Conservation (phyloP, 2,329 filamentous ascomycete genomes). For the Fusarium falciforme region DNA sequence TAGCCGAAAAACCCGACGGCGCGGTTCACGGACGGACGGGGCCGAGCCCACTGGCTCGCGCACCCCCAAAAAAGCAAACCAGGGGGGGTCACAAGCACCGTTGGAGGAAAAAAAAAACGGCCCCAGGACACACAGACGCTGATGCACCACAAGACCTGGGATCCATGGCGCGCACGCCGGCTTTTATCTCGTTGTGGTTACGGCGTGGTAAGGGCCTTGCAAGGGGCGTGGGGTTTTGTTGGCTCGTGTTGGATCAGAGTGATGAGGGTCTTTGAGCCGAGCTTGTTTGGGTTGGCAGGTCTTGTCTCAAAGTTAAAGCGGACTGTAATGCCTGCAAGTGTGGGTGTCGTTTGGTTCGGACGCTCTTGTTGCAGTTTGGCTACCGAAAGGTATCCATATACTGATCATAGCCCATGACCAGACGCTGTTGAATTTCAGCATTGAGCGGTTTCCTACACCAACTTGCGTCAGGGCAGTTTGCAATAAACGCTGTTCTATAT, state of each 20-base stretch:
- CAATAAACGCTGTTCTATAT: too few species aligned
- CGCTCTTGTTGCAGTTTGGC: background rate
- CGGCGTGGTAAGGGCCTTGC: background rate
- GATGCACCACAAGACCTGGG: background rate
- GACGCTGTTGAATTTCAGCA: background rate
- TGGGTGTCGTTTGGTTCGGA: background rate
- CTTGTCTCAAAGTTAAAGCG: background rate
- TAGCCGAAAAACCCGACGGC: conserved; percentile 9
- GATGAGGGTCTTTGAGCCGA: background rate
- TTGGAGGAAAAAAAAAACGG: background rate
- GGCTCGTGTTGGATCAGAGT: background rate
- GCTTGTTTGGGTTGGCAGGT: background rate
- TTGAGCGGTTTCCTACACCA: background rate
- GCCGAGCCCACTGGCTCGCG: background rate
- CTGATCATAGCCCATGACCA: background rate
- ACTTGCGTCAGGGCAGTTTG: background rate
- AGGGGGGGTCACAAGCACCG: background rate
- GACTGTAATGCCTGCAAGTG: background rate
- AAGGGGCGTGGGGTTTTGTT: background rate
- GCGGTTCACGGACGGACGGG: conserved; percentile 9
- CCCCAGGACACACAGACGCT: conserved; percentile 3
- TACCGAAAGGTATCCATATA: background rate
- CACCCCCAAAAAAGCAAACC: background rate
- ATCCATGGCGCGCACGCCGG: conserved; percentile 2
- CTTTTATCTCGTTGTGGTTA: conserved; percentile 19